Evolutionary conservation across 208 protist genomes (phyloP), one percentile per base, ranked within the genome.

Genomic region (Acanthamoeba polyphaga): DNA sequence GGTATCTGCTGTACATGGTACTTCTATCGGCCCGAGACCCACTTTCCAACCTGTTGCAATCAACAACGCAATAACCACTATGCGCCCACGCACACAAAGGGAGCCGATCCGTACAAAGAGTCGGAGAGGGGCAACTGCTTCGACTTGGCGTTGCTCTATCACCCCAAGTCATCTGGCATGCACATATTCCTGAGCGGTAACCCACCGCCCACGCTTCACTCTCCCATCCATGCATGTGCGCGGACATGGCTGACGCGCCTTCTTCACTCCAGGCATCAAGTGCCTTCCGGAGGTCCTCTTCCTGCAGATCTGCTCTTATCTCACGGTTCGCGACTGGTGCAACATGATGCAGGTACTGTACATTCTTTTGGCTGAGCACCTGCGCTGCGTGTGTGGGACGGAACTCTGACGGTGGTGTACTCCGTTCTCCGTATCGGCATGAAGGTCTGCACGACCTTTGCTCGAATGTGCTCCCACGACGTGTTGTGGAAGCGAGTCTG

Each of bases 281-380:
- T 27, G 87, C 60, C 87, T 92, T 5, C 87, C 87, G 19, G 64
- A 92, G 22, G 12, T 92, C 27, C 6, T 74, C 58, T 78, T 92
- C n/a, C 62, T 78, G 27, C 87, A 58, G 24, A 74, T 92, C 19
- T 93, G 60, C 68, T 93, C 55, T 12, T 93, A 62, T n/a, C 88
- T 93, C 22, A 46, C 62, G 22, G 43, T 80, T 7, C 34, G 51
- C 29, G 88, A 93, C 24, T 78, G 34, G 43, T 93, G 88, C 38
- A 72, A n/a, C 64, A 93, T 93, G 88, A 60, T 34, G 64, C 34
- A 62, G 88, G 88, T 93, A 93, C 6, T 60, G 62, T 27, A 27
- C 58, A 9, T 5, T 85, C 76, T 53, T 49, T 49, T 82, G 13
- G n/a, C 6, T 82, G 0, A 19, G 15, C n/a, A 3, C 72, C 32